Conservation (phyloP, 2,329 filamentous ascomycete species). For the Pseudocercospora musae region DNA sequence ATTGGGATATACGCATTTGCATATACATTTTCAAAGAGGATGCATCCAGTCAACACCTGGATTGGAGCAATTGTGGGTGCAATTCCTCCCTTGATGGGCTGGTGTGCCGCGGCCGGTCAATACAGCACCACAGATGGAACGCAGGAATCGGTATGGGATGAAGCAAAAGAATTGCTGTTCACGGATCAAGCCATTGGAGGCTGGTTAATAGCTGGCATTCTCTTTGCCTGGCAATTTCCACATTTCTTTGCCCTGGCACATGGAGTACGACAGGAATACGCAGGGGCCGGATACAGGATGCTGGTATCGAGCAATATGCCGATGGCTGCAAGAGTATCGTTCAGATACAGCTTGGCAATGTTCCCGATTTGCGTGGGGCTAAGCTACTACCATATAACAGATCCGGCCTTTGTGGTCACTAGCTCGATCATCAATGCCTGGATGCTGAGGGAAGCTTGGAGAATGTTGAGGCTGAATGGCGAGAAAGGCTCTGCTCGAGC, state of each 20-base stretch:
- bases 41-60: conserved; percentile 90
- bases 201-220: conserved; percentile 78
- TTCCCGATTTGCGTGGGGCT: conserved; percentile 81
- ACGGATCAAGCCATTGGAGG: conserved; percentile 57
- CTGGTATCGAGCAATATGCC: conserved; percentile 83
- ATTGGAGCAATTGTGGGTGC: conserved; percentile 87
- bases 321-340: conserved; percentile 78
- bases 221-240: conserved; percentile 97
- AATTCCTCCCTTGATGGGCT: conserved; percentile 95
- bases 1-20: conserved; percentile 85
- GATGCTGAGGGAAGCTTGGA: conserved; percentile 74
- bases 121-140: conserved; percentile 52
- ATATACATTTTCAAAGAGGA: conserved; percentile 88
- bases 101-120: conserved; percentile 90
- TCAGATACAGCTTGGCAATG: conserved; percentile 82
- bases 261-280: conserved; percentile 86
- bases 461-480: conserved; percentile 77
- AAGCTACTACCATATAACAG: conserved; percentile 75
- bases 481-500: conserved; percentile 75
- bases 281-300: conserved; percentile 64
- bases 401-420: conserved; percentile 78
- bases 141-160: conserved; percentile 25
- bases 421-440: conserved; percentile 81
- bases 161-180: conserved; percentile 36
- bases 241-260: conserved; percentile 96